Evolutionary conservation across 208 protist genomes (phyloP).

Genomic region (Balamuthia mandrillaris): DNA sequence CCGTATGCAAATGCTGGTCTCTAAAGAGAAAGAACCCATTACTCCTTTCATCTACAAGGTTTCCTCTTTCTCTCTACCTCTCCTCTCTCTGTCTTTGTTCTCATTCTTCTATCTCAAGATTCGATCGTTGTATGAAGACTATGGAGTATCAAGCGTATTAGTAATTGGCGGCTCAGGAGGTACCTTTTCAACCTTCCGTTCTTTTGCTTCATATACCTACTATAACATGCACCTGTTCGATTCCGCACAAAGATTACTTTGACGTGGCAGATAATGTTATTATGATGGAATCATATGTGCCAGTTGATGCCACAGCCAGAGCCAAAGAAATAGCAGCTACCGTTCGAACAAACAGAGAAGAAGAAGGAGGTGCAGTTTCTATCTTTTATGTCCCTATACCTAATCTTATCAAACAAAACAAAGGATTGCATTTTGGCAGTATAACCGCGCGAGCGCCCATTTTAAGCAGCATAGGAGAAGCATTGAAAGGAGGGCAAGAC

Average conservation of each 20-base stretch:
- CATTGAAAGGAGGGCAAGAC: constrained; percentile 42
- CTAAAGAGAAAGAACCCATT: constrained; percentile 84
- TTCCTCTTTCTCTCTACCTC: neutral
- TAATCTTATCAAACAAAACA: too few relatives aligned
- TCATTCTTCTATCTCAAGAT: constrained; percentile 40
- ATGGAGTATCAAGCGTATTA: constrained; percentile 67
- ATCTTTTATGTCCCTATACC: constrained; percentile 17
- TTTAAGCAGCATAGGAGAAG: too few relatives aligned
- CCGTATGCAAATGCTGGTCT: constrained; percentile 84
- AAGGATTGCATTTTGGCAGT: too few relatives aligned
- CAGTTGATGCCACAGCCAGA: constrained; percentile 73
- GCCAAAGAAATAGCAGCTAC: constrained; percentile 68
- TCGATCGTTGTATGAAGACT: constrained; percentile 68
- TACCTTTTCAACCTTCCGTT: neutral
- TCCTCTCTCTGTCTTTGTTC: neutral
- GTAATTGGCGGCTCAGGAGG: constrained; percentile 85
- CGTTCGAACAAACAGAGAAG: neutral
- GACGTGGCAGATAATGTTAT: constrained; percentile 81
- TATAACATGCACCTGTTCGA: neutral
- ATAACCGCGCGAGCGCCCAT: neutral
- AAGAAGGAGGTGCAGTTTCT: neutral
- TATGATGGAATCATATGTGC: constrained; percentile 78
- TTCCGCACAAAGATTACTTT: constrained; percentile 78
- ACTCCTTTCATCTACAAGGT: constrained; percentile 80
- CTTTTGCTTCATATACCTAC: neutral